phyloP scores from a whole-genome alignment of 176 grass and related monocot genomes.

The Alloteropsis semialata region DNA sequence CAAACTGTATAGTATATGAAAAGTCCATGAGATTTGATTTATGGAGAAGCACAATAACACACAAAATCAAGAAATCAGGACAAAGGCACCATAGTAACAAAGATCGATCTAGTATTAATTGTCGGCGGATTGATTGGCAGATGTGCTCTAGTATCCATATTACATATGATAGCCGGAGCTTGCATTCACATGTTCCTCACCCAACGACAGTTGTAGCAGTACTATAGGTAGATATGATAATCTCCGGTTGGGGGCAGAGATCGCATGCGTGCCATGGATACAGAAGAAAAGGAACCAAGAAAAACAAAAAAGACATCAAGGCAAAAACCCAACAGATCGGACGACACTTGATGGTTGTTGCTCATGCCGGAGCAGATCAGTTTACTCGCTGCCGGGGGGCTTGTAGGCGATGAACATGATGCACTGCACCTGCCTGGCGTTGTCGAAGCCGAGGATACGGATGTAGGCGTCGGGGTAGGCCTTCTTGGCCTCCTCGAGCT shows the following conservation, averaged over 20 bases:
- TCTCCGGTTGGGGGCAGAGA: not conserved
- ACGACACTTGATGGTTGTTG: not conserved
- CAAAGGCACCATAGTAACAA: not conserved
- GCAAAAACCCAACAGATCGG: not conserved
- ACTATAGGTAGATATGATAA: no score
- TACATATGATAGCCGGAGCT: not conserved
- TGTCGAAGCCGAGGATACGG: conserved; percentile 77
- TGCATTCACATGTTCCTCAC: not conserved
- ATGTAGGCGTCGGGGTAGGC: conserved; percentile 43
- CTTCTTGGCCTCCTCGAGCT: conserved; percentile 56
- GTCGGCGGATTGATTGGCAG: not conserved
- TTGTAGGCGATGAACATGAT: conserved; percentile 76
- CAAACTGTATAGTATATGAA: no score
- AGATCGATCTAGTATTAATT: not conserved
- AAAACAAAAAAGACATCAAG: not conserved
- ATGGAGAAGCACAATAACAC: no score
- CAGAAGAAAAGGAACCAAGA: not conserved
- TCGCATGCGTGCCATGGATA: not conserved
- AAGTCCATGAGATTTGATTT: no score
- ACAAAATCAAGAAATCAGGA: no score
- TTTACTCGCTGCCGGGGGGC: conserved; percentile 30
- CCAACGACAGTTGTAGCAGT: not conserved
- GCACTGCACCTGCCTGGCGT: conserved; percentile 63
- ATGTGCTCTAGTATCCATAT: no score
- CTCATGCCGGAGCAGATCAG: conserved; percentile 11